These are phyloP conservation scores for Endocarpon pusillum DNA, from an alignment of 495 filamentous ascomycete species.

Conservation along the genomic window DNA sequence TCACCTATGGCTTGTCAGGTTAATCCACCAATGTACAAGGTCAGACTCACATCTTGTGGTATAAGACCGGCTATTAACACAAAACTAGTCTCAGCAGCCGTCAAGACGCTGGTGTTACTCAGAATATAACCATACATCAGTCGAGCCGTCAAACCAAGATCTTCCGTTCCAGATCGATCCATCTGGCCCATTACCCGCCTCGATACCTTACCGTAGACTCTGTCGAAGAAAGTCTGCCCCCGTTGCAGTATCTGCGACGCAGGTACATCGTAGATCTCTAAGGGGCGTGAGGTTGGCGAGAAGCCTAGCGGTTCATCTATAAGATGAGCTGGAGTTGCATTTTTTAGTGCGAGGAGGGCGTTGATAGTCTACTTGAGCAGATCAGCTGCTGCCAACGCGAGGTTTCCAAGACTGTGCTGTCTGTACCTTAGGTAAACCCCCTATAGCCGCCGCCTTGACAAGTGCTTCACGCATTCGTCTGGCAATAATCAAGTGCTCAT, in stretches of 20 bases:
- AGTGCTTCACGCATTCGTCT: constrained; percentile 35
- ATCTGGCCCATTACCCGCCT: constrained; percentile 34
- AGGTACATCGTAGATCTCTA: constrained; percentile 19
- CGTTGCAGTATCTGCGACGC: constrained; percentile 24
- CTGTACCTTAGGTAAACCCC: constrained; percentile 37
- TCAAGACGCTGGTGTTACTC: constrained; percentile 30
- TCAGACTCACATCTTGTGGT: constrained; percentile 29
- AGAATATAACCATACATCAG: constrained; percentile 36
- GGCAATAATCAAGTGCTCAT: constrained; percentile 25
- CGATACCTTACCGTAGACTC: constrained; percentile 34
- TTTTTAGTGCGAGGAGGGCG: constrained; percentile 29
- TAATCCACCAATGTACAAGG: not conserved
- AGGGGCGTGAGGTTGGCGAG: constrained; percentile 24
- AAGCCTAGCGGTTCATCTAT: constrained; percentile 23
- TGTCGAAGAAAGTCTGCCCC: constrained; percentile 33
- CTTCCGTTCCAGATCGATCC: constrained; percentile 34
- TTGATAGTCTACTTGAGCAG: constrained; percentile 29
- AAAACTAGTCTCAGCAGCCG: constrained; percentile 30
- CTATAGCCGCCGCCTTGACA: constrained; percentile 32
- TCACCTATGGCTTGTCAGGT: constrained; percentile 24
- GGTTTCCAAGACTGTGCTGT: constrained; percentile 1
- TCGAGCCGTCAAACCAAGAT: constrained; percentile 31
- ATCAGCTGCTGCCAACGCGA: too few species aligned
- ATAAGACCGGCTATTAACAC: constrained; percentile 39
- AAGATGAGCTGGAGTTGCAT: constrained; percentile 26